Base-by-base conservation (phyloP, 2,329 filamentous ascomycete species). In the Trichophyton simii region DNA sequence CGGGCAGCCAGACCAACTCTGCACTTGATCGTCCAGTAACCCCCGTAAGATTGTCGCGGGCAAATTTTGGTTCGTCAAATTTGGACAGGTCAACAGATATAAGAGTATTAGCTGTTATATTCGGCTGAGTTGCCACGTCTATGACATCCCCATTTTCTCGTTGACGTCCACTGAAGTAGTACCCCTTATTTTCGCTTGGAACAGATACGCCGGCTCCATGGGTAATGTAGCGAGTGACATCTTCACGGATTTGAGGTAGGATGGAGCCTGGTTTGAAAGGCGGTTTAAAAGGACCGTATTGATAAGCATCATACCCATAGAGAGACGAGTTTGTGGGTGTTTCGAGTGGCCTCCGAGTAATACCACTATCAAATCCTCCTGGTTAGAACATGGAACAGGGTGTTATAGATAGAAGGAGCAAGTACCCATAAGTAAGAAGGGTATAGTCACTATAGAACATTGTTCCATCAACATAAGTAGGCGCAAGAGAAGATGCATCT, bases 101-200 rank as follows among this genome's bases (percentile, higher is more conserved):
- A 34, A 90, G 72, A 1, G 74, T 82, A 61, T 82, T 69, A 1
- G 85, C 84, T 1, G 79, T 71, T 0, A 67, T 59, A 1, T 75
- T 74, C 0, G 70, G 67, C 34, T 78, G 75, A 3, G 31, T 9
- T 11, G n/a, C 13, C 0, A 62, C 59, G 5, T 68, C 59, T 50
- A 88, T 79, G 0, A 77, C 72, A 0, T 82, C 83, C 67, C 74
- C 78, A 11, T 72, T 71, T 0, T 76, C 70, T 0, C 82, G 78
- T 13, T 76, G 80, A 70, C 86, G 73, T 0, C 87, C 87, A 0
- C 83, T 82, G 65, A 89, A 87, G 66, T 89, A 89, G 76, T 83
- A 89, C 0, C 84, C 85, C 65, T 84, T 79, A 64, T 88, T 85
- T 70, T 89, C 87, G 0, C 85, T 88, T 0, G 86, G 86, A 0